These are phyloP conservation scores for Plasmodium sp. DNA, from an alignment of 169 alveolate species.

Conservation along the genomic window DNA sequence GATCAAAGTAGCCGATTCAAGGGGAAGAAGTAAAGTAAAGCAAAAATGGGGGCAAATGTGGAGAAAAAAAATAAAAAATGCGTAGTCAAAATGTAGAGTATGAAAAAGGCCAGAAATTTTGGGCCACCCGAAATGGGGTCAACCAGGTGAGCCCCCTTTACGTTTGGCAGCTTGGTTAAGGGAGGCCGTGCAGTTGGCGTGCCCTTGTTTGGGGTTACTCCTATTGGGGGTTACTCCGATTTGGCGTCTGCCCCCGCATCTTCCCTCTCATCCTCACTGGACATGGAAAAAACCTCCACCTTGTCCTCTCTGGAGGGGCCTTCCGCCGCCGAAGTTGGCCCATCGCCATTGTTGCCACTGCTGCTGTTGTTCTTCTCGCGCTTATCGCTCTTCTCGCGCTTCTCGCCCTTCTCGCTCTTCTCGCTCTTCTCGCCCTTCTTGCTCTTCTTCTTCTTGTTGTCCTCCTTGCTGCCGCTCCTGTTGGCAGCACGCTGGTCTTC, in stretches of 20 bases:
- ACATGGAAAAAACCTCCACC: slow-evolving; percentile 36
- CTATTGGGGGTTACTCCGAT: neutral
- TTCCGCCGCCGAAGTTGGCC: neutral
- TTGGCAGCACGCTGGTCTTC: neutral
- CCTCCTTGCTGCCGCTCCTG: neutral
- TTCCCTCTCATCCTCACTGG: slow-evolving; percentile 32
- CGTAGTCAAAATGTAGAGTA: neutral
- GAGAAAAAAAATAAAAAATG: neutral
- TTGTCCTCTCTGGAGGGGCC: slow-evolving; percentile 5
- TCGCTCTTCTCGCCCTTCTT: neutral
- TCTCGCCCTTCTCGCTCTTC: neutral
- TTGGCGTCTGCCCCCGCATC: neutral
- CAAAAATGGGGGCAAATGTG: neutral
- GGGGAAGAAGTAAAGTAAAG: neutral
- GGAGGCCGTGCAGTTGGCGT: neutral
- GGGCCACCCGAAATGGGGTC: neutral
- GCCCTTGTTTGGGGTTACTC: neutral
- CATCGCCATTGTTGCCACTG: too few relatives aligned
- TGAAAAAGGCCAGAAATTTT: neutral
- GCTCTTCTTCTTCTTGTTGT: neutral
- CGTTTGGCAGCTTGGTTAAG: neutral
- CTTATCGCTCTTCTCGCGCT: too few relatives aligned
- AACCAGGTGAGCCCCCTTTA: neutral
- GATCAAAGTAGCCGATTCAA: neutral
- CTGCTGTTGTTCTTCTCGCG: neutral